These are phyloP conservation scores for Entrophospora sp. DNA, from an alignment of 192 early-diverging fungal species.

Conservation along the genomic window DNA sequence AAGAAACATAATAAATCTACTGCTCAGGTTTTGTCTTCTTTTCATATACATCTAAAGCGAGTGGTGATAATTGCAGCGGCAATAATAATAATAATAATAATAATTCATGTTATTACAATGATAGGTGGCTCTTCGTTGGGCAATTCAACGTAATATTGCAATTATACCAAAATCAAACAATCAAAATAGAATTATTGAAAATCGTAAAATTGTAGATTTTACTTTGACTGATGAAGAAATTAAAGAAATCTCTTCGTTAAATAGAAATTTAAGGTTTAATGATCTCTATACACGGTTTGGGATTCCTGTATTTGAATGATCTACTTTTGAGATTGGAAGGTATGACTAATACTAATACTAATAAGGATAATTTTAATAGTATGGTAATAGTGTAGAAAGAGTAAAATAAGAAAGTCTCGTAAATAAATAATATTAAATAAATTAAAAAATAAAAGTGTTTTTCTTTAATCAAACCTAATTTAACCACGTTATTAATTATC, in stretches of 20 bases:
- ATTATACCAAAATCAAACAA: conserved; percentile 64
- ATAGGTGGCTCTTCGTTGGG: no score
- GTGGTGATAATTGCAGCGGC: not conserved
- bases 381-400: no score
- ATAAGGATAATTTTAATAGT: no score
- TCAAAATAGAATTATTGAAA: conserved; percentile 40
- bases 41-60: not conserved
- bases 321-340: no score
- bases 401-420: no score
- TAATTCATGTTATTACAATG: not conserved
- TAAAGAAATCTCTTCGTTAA: conserved; percentile 33
- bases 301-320: conserved; percentile 35
- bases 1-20: conserved; percentile 37
- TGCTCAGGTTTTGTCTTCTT: conserved; percentile 45
- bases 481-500: no score
- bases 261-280: conserved; percentile 37
- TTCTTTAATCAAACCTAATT: no score
- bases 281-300: conserved; percentile 34
- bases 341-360: no score
- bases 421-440: no score
- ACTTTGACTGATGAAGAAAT: conserved; percentile 38
- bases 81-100: not conserved
- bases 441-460: no score
- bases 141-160: conserved; percentile 50
- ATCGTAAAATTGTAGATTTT: conserved; percentile 44